Evolutionary conservation across 805 yeast species (phyloP).

Genomic region (Candida yuanshanica): DNA sequence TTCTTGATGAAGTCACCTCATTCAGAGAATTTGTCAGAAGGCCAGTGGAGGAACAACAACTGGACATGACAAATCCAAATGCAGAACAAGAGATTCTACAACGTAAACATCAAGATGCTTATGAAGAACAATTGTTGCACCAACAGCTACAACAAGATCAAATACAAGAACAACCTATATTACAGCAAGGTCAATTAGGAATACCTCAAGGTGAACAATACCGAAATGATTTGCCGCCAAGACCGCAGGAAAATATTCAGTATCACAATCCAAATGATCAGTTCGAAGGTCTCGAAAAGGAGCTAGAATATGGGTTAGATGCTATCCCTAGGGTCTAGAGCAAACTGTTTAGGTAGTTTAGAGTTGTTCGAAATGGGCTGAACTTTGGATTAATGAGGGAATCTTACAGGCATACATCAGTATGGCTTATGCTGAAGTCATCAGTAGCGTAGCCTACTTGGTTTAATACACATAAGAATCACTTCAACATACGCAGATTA

Average conservation of each 20-base stretch:
- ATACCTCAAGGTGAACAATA: slow-evolving; percentile 45
- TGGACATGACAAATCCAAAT: slow-evolving; percentile 29
- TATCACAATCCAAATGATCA: slow-evolving; percentile 18
- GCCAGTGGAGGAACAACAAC: slow-evolving; percentile 56
- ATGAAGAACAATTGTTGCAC: slow-evolving; percentile 19
- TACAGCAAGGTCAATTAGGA: slow-evolving; percentile 30
- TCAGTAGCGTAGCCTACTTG: no score
- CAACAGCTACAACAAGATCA: slow-evolving; percentile 17
- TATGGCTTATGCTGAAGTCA: no score
- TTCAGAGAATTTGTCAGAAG: slow-evolving; percentile 79
- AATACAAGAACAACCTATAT: slow-evolving; percentile 7
- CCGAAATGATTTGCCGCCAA: slow-evolving; percentile 49
- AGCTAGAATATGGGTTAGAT: slow-evolving; percentile 64
- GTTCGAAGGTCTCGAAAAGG: slow-evolving; percentile 51
- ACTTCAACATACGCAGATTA: no score
- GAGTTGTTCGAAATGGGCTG: no score
- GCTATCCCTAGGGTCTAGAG: slow-evolving; percentile 2
- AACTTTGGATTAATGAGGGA: no score
- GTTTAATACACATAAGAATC: no score
- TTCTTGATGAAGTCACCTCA: slow-evolving; percentile 69
- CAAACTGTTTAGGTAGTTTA: no score
- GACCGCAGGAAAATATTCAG: slow-evolving; percentile 46
- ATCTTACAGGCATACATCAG: no score
- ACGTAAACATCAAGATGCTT: slow-evolving; percentile 10
- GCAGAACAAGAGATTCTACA: slow-evolving; percentile 13